phyloP scores from a whole-genome alignment of 202 grass and related monocot species.

The Schoenoplectus tabernaemontani region DNA sequence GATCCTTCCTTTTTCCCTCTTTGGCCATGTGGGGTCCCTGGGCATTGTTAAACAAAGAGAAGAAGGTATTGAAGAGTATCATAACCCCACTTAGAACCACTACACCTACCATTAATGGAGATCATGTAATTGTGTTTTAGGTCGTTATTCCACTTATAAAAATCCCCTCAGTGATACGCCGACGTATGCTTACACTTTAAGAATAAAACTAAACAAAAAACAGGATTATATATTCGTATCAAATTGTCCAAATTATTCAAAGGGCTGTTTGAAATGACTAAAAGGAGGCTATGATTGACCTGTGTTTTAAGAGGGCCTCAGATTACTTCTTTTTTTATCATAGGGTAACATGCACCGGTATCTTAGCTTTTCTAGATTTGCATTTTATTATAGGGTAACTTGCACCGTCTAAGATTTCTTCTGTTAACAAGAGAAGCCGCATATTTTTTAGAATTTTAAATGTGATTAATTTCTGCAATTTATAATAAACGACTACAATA shows the following conservation, averaged over 20 bases:
- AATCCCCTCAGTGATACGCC: conserved; percentile 34
- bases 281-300: conserved; percentile 43
- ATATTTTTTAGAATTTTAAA: not conserved
- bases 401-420: too few relatives aligned
- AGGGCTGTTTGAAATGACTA: conserved; percentile 56
- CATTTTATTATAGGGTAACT: too few relatives aligned
- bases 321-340: not conserved
- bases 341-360: conserved; percentile 16
- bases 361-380: too few relatives aligned
- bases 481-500: not conserved
- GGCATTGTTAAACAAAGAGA: conserved; percentile 33
- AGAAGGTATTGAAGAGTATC: not conserved
- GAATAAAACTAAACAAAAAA: conserved; percentile 8
- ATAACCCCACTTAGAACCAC: conserved; percentile 38
- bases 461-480: not conserved
- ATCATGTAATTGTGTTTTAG: conserved; percentile 50
- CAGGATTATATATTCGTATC: not conserved
- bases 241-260: conserved; percentile 54
- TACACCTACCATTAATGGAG: conserved; percentile 46
- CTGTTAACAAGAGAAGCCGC: not conserved
- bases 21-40: conserved; percentile 23
- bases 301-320: not conserved
- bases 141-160: conserved; percentile 30
- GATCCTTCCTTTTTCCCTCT: not conserved
- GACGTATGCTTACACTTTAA: conserved; percentile 41